Percentiles rank a stretch among this genome's conserved stretches.
phyloP scores from a whole-genome alignment of 805 yeast genomes.

The Candida gorgasii region DNA sequence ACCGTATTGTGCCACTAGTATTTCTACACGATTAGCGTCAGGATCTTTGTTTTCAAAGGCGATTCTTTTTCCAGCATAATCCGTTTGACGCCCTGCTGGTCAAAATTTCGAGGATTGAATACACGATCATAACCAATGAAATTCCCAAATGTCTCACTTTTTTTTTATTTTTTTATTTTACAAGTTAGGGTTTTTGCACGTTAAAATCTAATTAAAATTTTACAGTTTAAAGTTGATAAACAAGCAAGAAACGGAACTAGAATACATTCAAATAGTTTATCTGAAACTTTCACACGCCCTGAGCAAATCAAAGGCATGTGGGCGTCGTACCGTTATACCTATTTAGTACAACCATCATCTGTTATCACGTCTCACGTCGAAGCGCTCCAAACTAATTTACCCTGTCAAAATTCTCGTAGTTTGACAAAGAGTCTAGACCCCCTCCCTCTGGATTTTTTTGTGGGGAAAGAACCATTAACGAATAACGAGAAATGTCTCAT shows the following conservation, averaged over 20 bases:
- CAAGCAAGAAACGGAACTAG: no score
- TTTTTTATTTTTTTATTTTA: not conserved
- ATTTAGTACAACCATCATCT: no score
- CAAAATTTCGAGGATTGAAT: not conserved
- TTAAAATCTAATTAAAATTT: no score
- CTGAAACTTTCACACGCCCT: no score
- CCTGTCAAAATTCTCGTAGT: no score
- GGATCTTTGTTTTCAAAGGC: not conserved
- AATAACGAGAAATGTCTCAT: not conserved
- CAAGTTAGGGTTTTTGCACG: not conserved
- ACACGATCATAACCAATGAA: not conserved
- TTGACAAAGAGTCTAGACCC: not conserved
- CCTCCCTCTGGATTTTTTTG: not conserved
- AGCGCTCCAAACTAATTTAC: no score
- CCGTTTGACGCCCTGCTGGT: not conserved
- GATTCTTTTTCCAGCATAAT: not conserved
- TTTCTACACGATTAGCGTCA: not conserved
- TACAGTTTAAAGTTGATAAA: no score
- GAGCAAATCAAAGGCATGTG: no score
- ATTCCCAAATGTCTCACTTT: not conserved
- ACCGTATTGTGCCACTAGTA: not conserved
- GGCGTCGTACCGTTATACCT: no score
- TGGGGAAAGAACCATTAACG: not conserved
- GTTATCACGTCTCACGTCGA: no score
- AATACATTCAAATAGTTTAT: no score